Evolutionary conservation across 768 basidiomycete species (phyloP).

Genomic region (Tricholoma flavovirens): DNA sequence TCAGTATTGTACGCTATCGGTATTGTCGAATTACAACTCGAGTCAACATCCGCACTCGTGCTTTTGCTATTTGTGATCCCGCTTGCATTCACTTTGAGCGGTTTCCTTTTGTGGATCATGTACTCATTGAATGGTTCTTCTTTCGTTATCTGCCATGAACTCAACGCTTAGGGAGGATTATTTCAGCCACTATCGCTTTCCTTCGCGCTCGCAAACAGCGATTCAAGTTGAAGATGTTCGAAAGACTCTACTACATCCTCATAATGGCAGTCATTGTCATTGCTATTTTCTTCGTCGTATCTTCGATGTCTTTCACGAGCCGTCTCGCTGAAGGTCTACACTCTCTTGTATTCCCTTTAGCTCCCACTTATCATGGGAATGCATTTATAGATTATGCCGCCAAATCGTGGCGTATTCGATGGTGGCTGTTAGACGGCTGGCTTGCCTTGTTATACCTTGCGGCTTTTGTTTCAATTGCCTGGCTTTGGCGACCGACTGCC

Average conservation of each 20-base stretch:
- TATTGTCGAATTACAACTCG: conserved; percentile 87
- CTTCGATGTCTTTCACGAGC: conserved; percentile 85
- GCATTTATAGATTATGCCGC: conserved; percentile 73
- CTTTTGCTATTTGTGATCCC: conserved; percentile 91
- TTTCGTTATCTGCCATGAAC: neutral
- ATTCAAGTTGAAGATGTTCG: conserved; percentile 88
- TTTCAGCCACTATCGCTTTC: conserved; percentile 78
- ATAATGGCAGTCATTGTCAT: conserved; percentile 78
- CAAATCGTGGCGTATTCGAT: conserved; percentile 82
- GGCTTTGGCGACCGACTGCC: conserved; percentile 89
- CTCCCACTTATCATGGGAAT: neutral
- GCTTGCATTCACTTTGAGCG: conserved; percentile 90
- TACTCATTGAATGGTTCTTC: conserved; percentile 79
- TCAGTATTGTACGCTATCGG: conserved; percentile 89
- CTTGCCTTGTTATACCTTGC: conserved; percentile 82
- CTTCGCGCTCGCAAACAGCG: conserved; percentile 80
- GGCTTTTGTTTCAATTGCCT: conserved; percentile 77
- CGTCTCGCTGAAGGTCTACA: conserved; percentile 79
- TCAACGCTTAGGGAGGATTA: neutral
- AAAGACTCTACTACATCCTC: conserved; percentile 78
- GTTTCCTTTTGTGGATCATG: conserved; percentile 95
- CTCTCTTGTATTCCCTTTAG: conserved; percentile 6
- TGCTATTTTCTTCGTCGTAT: conserved; percentile 87
- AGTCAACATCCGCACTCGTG: conserved; percentile 81
- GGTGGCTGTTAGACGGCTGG: conserved; percentile 98